A percentile compares a stretch with the other conserved stretches of the same genome.
Evolutionary conservation across 345 rosid genomes (phyloP).

Genomic region (Balakata baccata): DNA sequence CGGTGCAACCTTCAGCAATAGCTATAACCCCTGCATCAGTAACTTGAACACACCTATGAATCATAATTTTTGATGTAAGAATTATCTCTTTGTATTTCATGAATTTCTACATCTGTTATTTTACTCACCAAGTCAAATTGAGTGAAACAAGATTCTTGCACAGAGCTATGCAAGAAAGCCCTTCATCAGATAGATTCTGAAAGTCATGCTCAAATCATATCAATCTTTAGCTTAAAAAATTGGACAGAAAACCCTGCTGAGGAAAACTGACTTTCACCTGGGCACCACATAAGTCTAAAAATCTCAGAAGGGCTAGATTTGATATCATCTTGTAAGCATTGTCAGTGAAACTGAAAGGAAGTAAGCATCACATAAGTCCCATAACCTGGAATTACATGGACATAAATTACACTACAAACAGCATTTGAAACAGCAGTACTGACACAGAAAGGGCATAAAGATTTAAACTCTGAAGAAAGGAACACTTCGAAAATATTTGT

Average conservation of each 20-base stretch:
- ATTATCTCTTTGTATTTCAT: slow-evolving; percentile 10
- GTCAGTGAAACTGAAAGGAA: slow-evolving; percentile 63
- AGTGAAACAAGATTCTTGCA: slow-evolving; percentile 67
- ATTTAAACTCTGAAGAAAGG: slow-evolving; percentile 58
- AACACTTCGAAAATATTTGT: slow-evolving; percentile 59
- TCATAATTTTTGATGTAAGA: slow-evolving; percentile 2
- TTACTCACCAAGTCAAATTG: slow-evolving; percentile 82
- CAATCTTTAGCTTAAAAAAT: slow-evolving; percentile 5
- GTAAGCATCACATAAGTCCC: slow-evolving; percentile 12
- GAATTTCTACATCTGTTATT: background rate
- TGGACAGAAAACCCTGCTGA: slow-evolving; percentile 3
- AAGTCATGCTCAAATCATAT: slow-evolving; percentile 19
- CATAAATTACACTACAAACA: slow-evolving; percentile 12
- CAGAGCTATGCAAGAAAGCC: slow-evolving; percentile 63
- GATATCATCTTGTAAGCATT: slow-evolving; percentile 68
- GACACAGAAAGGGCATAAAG: slow-evolving; percentile 90
- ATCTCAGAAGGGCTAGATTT: slow-evolving; percentile 48
- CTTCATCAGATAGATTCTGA: slow-evolving; percentile 86
- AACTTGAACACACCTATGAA: slow-evolving; percentile 69
- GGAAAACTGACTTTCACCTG: slow-evolving; percentile 54
- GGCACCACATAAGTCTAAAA: slow-evolving; percentile 90
- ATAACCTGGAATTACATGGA: slow-evolving; percentile 4
- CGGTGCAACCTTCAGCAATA: slow-evolving; percentile 69
- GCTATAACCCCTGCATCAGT: slow-evolving; percentile 73
- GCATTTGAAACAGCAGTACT: background rate